phyloP scores from a whole-genome alignment of 768 basidiomycete species.

The Tricholomella constricta region DNA sequence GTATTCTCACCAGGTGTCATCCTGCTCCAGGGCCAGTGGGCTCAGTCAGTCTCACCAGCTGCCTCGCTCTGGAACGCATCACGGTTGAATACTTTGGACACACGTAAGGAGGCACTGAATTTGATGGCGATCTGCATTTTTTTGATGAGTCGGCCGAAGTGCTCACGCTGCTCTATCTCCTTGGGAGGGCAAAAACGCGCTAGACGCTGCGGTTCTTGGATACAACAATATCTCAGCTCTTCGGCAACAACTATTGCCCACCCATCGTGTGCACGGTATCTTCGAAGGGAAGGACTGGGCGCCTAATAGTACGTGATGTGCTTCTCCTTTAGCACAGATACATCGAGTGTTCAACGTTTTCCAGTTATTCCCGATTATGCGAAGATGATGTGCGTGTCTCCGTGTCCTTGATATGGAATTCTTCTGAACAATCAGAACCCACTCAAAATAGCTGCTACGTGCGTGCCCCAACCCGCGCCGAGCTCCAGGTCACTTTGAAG shows the following conservation, averaged over 20 bases:
- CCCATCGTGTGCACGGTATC: conserved; percentile 78
- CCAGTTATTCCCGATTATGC: conserved; percentile 84
- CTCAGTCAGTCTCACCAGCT: conserved; percentile 65
- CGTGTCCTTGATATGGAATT: background rate
- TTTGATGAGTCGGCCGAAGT: conserved; percentile 33
- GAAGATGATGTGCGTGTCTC: conserved; percentile 56
- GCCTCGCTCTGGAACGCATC: conserved; percentile 62
- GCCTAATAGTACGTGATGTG: conserved; percentile 55
- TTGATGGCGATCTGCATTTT: background rate
- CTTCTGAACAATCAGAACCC: background rate
- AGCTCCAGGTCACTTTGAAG: conserved; percentile 55
- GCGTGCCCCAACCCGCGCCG: conserved; percentile 67
- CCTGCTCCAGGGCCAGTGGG: conserved; percentile 77
- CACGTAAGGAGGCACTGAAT: conserved; percentile 45
- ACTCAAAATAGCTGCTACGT: conserved; percentile 59
- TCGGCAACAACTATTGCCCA: conserved; percentile 80
- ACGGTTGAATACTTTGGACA: conserved; percentile 71
- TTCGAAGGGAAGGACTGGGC: conserved; percentile 78
- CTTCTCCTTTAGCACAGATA: background rate
- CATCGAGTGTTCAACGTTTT: background rate
- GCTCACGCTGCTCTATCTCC: conserved; percentile 80
- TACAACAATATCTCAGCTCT: conserved; percentile 80
- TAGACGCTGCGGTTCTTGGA: conserved; percentile 86
- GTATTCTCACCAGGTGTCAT: conserved; percentile 59
- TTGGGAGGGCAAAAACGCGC: conserved; percentile 82